Conservation (phyloP, 2,329 filamentous ascomycete genomes). For the Ilyonectria destructans region DNA sequence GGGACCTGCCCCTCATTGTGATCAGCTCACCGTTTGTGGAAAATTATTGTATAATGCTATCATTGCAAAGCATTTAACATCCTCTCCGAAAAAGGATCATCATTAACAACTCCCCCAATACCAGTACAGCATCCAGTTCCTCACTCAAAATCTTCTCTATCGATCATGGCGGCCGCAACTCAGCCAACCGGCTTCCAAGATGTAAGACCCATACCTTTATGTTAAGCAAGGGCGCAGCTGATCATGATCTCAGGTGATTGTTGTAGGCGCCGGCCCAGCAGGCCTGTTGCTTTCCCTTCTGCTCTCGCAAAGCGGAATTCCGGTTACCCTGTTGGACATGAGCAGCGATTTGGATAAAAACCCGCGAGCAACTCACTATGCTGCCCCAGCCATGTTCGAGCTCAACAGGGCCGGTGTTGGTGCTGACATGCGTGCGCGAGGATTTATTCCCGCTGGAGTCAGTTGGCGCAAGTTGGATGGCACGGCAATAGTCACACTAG, state of each 20-base stretch:
- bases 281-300: constrained; percentile 4
- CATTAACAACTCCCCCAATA: no score
- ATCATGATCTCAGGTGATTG: not conserved
- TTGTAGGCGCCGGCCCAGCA: constrained; percentile 5
- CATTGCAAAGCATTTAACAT: no score
- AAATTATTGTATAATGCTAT: no score
- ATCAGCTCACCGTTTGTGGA: no score
- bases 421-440: not conserved
- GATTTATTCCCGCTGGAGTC: not conserved
- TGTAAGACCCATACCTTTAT: not conserved
- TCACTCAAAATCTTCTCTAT: no score
- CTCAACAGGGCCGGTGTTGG: not conserved
- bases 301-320: not conserved
- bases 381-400: constrained; percentile 4
- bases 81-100: no score
- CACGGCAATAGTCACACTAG: not conserved
- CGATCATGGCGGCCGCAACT: not conserved
- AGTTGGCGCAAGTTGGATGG: constrained; percentile 10
- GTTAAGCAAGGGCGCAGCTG: not conserved
- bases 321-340: not conserved
- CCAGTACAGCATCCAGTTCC: no score
- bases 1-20: no score
- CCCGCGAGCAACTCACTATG: constrained; percentile 10
- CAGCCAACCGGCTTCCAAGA: not conserved
- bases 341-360: not conserved